Base-by-base conservation (phyloP, 2,329 filamentous ascomycete species). In the Malbranchea zuffiana region DNA sequence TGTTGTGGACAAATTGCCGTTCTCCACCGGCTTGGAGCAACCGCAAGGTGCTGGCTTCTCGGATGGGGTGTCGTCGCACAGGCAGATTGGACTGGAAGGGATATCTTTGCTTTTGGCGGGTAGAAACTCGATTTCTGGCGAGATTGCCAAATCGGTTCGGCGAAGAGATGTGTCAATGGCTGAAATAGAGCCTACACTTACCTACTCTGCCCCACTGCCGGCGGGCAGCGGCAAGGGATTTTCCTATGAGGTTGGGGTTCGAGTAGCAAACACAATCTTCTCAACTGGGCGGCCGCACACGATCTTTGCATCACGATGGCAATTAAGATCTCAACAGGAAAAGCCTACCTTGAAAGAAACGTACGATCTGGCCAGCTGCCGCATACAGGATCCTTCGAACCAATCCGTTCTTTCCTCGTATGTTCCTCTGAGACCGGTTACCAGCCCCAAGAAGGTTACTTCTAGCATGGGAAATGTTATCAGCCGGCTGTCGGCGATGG, bases 381-480 rank as follows among this genome's bases (percentile, higher is more conserved):
- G 44, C 15, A 38, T 63, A 12, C 45, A 41, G 10, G 44, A 50
- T 23, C 25, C 35, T 5, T 38, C 43, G 2, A 40, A 38, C 4
- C 32, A 42, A 20, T 31, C 53, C 5, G 34, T 37, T 32, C 44
- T 47, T n/a, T 42, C 42, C 5, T 39, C 59, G 27, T 34, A 43
- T 4, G 44, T 62, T 21, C 59, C 61, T 4, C 44, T 64, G 16
- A 40, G 55, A 27, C 57, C 58, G 5, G 53, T 64, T 13, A 55
- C 56, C 5, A 45, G 53, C 37, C 53, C 59, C 32, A 53, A 59
- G 32, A 55, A 46, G 27, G 60, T 63, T 10, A 48, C 60, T 11
- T 51, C 57, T 6, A 57, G 61, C 39, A 62, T 64, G 60, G 61
- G 61, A 7, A 64, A 64, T 30, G 62, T 64, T 16, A 44, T 64